These are phyloP conservation scores for Fusarium kyushuense DNA, from an alignment of 2,329 filamentous ascomycete species.

Conservation along the genomic window DNA sequence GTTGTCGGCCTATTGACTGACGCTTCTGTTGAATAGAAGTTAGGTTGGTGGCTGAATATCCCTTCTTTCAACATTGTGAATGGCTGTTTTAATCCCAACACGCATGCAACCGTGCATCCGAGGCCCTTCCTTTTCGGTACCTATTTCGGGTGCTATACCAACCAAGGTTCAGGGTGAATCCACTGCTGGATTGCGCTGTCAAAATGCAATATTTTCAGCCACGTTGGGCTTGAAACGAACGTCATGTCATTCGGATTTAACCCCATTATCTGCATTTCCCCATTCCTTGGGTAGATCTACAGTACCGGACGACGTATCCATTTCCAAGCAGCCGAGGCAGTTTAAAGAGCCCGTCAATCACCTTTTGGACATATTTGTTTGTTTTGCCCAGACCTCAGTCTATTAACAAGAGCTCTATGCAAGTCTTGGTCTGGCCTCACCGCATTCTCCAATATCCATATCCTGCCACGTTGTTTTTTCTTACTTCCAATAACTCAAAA, in stretches of 20 bases:
- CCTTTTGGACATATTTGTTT: neutral
- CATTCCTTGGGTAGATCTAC: slow-evolving; percentile 20
- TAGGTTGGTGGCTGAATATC: neutral
- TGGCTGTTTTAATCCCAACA: slow-evolving; percentile 17
- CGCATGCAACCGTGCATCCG: slow-evolving; percentile 22
- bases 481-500: slow-evolving; percentile 34
- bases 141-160: neutral
- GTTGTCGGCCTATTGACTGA: neutral
- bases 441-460: slow-evolving; percentile 27
- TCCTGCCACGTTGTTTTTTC: slow-evolving; percentile 24
- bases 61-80: neutral
- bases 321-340: neutral
- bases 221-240: slow-evolving; percentile 19
- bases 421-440: slow-evolving; percentile 33
- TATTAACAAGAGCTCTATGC: slow-evolving; percentile 22
- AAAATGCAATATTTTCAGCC: slow-evolving; percentile 4
- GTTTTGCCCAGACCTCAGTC: neutral
- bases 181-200: slow-evolving; percentile 7
- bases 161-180: slow-evolving; percentile 26
- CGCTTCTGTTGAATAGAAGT: neutral
- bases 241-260: slow-evolving; percentile 4
- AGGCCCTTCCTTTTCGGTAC: slow-evolving; percentile 1
- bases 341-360: slow-evolving; percentile 5
- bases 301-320: slow-evolving; percentile 14
- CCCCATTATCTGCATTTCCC: slow-evolving; percentile 4